Conservation (phyloP, 345 rosid genomes). For the Sapria himalayana region DNA sequence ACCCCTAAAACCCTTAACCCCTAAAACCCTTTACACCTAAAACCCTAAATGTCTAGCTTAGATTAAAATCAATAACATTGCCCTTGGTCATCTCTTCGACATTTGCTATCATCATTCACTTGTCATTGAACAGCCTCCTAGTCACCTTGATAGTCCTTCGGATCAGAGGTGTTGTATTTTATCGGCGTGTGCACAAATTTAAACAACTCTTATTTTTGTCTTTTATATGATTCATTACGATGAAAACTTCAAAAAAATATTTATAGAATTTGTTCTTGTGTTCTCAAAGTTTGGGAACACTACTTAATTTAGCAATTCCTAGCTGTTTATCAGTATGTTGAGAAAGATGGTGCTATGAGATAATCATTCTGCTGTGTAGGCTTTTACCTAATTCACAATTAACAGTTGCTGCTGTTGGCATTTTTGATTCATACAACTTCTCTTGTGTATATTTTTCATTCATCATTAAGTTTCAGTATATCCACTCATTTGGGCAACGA, state of each 20-base stretch:
- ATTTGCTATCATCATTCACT: slow-evolving; percentile 11
- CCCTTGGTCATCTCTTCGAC: slow-evolving; percentile 12
- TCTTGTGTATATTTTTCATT: slow-evolving; percentile 26
- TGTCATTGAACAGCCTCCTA: slow-evolving; percentile 14
- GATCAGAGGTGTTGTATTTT: slow-evolving; percentile 21
- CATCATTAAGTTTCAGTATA: slow-evolving; percentile 23
- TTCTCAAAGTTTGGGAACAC: slow-evolving; percentile 19
- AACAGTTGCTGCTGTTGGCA: slow-evolving; percentile 27
- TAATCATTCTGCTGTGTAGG: slow-evolving; percentile 26
- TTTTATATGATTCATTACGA: slow-evolving; percentile 12
- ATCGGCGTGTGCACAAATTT: slow-evolving; percentile 16
- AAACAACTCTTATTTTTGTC: slow-evolving; percentile 16
- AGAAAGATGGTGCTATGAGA: slow-evolving; percentile 40
- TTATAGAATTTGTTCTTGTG: slow-evolving; percentile 16
- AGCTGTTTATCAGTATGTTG: slow-evolving; percentile 28
- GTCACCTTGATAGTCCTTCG: slow-evolving; percentile 15
- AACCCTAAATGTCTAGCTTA: slow-evolving; percentile 23
- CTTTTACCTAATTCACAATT: slow-evolving; percentile 19
- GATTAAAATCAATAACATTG: slow-evolving; percentile 16
- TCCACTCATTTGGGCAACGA: slow-evolving; percentile 26
- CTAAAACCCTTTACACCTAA: too few relatives aligned
- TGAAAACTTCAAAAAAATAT: slow-evolving; percentile 11
- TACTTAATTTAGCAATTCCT: slow-evolving; percentile 18
- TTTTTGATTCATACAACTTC: slow-evolving; percentile 25
- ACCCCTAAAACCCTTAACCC: too few relatives aligned